These are phyloP conservation scores for Gossypioides kirkii DNA, from an alignment of 345 rosid species.

Conservation along the genomic window DNA sequence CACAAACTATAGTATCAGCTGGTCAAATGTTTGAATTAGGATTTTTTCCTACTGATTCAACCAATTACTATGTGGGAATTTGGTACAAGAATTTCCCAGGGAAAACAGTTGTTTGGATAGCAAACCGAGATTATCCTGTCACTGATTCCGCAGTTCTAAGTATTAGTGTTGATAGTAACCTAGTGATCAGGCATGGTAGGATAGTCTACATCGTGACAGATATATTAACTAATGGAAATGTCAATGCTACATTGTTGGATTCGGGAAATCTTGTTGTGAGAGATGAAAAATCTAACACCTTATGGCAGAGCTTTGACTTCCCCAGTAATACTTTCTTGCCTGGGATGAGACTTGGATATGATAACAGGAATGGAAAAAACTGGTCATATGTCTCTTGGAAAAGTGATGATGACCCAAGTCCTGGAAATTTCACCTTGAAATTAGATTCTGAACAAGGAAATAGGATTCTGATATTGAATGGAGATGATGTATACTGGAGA, in stretches of 20 bases:
- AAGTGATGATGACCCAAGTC: not conserved
- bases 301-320: conserved; percentile 48
- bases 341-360: conserved; percentile 41
- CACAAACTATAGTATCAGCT: conserved; percentile 13
- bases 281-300: not conserved
- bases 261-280: conserved; percentile 42
- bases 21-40: conserved; percentile 30
- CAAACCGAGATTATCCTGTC: conserved; percentile 33
- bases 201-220: conserved; percentile 6
- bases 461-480: not conserved
- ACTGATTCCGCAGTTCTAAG: conserved; percentile 22
- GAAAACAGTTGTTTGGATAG: conserved; percentile 39
- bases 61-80: conserved; percentile 32
- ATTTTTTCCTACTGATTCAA: conserved; percentile 27
- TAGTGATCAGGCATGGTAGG: conserved; percentile 23
- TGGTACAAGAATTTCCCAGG: conserved; percentile 29
- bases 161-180: conserved; percentile 20
- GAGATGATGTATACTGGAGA: not conserved
- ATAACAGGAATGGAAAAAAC: not conserved
- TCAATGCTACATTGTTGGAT: conserved; percentile 18
- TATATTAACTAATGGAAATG: not conserved
- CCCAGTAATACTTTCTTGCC: conserved; percentile 38
- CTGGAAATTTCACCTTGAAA: conserved; percentile 15
- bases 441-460: not conserved
- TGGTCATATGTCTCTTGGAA: not conserved